Evolutionary conservation across 2,329 filamentous ascomycete genomes (phyloP).

Genomic region (Westerdykella aurantiaca): DNA sequence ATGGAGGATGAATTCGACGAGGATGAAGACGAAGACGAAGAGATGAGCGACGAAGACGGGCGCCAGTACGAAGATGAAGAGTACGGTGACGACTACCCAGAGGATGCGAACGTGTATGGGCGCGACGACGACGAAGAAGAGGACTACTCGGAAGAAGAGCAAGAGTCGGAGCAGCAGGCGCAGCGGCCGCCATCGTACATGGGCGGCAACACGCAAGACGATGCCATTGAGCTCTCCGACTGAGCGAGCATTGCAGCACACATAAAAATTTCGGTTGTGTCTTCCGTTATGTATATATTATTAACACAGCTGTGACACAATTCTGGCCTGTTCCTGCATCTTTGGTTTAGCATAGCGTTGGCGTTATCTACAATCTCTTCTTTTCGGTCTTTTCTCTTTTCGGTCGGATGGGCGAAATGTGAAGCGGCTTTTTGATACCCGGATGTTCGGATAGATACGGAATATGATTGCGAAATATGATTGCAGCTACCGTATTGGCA

Average conservation of each 20-base stretch:
- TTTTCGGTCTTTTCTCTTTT: too few species aligned
- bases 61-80: slow-evolving; percentile 5
- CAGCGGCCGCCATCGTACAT: slow-evolving; percentile 1
- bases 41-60: slow-evolving; percentile 5
- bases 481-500: too few species aligned
- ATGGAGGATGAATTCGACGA: not conserved
- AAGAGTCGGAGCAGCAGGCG: slow-evolving; percentile 1
- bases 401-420: too few species aligned
- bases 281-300: too few species aligned
- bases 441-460: too few species aligned
- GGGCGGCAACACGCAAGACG: slow-evolving; percentile 25
- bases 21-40: not conserved
- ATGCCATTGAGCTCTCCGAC: slow-evolving; percentile 33
- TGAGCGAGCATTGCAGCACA: slow-evolving; percentile 3
- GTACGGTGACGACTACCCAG: slow-evolving; percentile 1
- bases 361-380: too few species aligned
- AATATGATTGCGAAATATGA: too few species aligned
- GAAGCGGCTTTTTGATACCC: too few species aligned
- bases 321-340: too few species aligned
- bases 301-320: too few species aligned
- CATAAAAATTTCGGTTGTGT: not conserved
- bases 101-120: slow-evolving; percentile 1
- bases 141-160: slow-evolving; percentile 1
- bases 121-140: slow-evolving; percentile 1
- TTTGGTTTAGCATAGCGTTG: too few species aligned